phyloP scores from a whole-genome alignment of 1,284 basidiomycete genomes.

The Ganoderma lucidum region DNA sequence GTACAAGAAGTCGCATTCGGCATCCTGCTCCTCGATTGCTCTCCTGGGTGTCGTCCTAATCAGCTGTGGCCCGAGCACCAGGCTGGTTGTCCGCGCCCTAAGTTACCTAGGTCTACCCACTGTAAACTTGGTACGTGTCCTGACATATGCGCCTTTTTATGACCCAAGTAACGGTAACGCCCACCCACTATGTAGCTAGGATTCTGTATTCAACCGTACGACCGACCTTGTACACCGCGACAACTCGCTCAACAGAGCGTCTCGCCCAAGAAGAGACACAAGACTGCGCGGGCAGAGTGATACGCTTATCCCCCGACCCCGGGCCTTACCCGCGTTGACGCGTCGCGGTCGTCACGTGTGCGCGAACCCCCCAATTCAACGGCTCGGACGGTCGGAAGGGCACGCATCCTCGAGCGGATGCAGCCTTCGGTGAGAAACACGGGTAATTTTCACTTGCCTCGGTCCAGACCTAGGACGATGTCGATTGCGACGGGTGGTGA shows the following conservation, averaged over 20 bases:
- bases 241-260: neutral
- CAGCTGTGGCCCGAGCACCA: neutral
- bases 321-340: neutral
- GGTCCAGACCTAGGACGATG: too few relatives aligned
- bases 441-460: too few relatives aligned
- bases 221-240: neutral
- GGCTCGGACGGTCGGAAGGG: too few relatives aligned
- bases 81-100: neutral
- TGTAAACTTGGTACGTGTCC: neutral
- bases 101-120: neutral
- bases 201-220: neutral
- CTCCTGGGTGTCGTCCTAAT: neutral
- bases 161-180: neutral
- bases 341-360: neutral
- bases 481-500: too few relatives aligned
- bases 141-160: neutral
- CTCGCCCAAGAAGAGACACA: neutral
- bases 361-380: neutral
- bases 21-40: slow-evolving; percentile 1
- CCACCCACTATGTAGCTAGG: neutral
- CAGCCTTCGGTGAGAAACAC: neutral
- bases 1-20: neutral
- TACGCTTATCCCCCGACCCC: neutral
- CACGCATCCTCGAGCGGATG: too few relatives aligned
- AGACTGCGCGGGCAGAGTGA: neutral